Evolutionary conservation across 352 stramenopile genomes (phyloP).

Genomic region (Aphanomyces euteiches): DNA sequence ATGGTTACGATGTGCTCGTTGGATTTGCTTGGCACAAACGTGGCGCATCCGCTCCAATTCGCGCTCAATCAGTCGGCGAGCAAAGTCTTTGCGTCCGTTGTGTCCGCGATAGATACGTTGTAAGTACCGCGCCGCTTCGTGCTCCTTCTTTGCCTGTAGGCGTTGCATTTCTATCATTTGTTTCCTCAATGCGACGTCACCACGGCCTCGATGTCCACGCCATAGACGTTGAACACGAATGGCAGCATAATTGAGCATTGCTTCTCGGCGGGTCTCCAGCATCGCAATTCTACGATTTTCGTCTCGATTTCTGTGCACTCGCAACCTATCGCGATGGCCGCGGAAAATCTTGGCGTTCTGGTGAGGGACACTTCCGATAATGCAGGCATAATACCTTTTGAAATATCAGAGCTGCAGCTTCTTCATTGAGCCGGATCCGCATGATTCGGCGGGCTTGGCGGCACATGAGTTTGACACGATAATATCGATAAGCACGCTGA

Average conservation of each 20-base stretch:
- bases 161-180: constrained; percentile 47
- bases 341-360: constrained; percentile 42
- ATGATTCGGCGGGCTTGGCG: constrained; percentile 46
- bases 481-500: constrained; percentile 48
- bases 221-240: constrained; percentile 72
- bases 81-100: constrained; percentile 46
- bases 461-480: constrained; percentile 50
- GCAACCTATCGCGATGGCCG: constrained; percentile 51
- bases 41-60: constrained; percentile 49
- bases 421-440: constrained; percentile 53
- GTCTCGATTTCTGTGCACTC: constrained; percentile 45
- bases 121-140: constrained; percentile 48
- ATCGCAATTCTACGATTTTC: constrained; percentile 45
- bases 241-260: constrained; percentile 56
- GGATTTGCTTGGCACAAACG: constrained; percentile 51
- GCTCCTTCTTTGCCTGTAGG: constrained; percentile 46
- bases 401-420: constrained; percentile 62
- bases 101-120: constrained; percentile 76
- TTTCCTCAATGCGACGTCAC: constrained; percentile 46
- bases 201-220: constrained; percentile 54
- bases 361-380: too few relatives aligned
- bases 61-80: constrained; percentile 47
- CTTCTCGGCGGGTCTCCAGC: constrained; percentile 47
- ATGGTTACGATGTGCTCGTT: constrained; percentile 69
- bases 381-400: constrained; percentile 39